A percentile compares a stretch with the other conserved stretches of the same genome.
These are phyloP conservation scores for Entomortierella parvispora DNA, from an alignment of 192 early-diverging fungal species.

Conservation along the genomic window DNA sequence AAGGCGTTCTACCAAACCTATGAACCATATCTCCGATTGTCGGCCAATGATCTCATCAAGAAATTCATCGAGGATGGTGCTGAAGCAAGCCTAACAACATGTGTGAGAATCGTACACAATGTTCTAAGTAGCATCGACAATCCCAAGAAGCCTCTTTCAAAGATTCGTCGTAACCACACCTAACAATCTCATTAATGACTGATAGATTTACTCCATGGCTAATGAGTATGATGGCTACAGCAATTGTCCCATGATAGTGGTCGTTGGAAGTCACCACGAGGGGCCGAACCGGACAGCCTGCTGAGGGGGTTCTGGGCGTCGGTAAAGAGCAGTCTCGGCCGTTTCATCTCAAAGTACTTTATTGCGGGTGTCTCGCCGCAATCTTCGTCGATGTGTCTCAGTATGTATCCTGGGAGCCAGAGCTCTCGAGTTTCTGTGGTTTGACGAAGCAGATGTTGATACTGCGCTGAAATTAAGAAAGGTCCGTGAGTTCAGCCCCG, in stretches of 20 bases:
- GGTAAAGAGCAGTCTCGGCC: slow-evolving; percentile 41
- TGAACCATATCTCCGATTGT: slow-evolving; percentile 35
- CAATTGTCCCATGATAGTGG: slow-evolving; percentile 36
- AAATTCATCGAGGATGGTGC: slow-evolving; percentile 25
- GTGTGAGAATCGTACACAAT: slow-evolving; percentile 32
- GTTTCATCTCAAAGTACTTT: slow-evolving; percentile 28
- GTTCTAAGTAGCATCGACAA: slow-evolving; percentile 15
- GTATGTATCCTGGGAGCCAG: slow-evolving; percentile 18
- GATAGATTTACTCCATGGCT: slow-evolving; percentile 51
- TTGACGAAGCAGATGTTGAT: slow-evolving; percentile 32
- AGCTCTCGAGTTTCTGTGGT: slow-evolving; percentile 19
- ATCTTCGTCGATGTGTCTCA: slow-evolving; percentile 31
- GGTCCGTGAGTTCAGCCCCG: slow-evolving; percentile 8
- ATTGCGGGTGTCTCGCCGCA: slow-evolving; percentile 27
- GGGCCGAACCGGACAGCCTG: slow-evolving; percentile 16
- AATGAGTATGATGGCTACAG: slow-evolving; percentile 53
- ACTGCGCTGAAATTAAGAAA: slow-evolving; percentile 21
- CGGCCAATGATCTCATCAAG: slow-evolving; percentile 22
- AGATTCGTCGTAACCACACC: slow-evolving; percentile 8
- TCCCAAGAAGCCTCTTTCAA: slow-evolving; percentile 46
- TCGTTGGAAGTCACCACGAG: slow-evolving; percentile 20
- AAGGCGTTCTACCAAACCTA: slow-evolving; percentile 40
- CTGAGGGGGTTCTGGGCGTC: slow-evolving; percentile 49
- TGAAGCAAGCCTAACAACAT: slow-evolving; percentile 5
- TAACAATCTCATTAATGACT: slow-evolving; percentile 5